phyloP scores from a whole-genome alignment of 495 filamentous ascomycete genomes.

The Penicillium crystallinum region DNA sequence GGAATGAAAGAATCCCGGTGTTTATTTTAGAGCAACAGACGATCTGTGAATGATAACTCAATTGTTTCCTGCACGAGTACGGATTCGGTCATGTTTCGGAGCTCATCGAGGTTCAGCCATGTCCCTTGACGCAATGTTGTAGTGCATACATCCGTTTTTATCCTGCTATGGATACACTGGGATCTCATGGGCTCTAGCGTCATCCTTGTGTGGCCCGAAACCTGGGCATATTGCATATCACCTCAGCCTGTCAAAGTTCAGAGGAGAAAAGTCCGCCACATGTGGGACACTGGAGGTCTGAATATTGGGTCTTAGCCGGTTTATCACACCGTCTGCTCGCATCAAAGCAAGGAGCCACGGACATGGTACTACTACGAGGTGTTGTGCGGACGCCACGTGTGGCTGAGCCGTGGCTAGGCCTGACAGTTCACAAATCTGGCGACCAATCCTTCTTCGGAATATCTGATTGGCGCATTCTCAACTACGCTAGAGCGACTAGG shows the following conservation, averaged over 20 bases:
- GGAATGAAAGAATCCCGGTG: conserved; percentile 1
- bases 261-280: not conserved
- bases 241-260: not conserved
- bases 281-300: not conserved
- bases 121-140: not conserved
- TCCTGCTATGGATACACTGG: no score
- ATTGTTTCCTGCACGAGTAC: conserved; percentile 13
- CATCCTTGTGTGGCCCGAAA: not conserved
- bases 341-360: conserved; percentile 1
- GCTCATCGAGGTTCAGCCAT: not conserved
- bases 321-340: not conserved
- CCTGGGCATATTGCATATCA: not conserved
- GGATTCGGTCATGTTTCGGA: conserved; percentile 16
- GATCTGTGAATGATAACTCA: conserved; percentile 19
- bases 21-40: conserved; percentile 16
- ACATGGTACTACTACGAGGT: not conserved
- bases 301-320: not conserved
- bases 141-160: not conserved
- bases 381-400: conserved; percentile 3
- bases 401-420: conserved; percentile 9
- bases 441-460: not conserved
- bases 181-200: not conserved
- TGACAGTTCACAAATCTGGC: not conserved
- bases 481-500: no score
- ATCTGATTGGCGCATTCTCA: no score